phyloP scores from a whole-genome alignment of 805 yeast species.

The Kodamaea neixiangensis region DNA sequence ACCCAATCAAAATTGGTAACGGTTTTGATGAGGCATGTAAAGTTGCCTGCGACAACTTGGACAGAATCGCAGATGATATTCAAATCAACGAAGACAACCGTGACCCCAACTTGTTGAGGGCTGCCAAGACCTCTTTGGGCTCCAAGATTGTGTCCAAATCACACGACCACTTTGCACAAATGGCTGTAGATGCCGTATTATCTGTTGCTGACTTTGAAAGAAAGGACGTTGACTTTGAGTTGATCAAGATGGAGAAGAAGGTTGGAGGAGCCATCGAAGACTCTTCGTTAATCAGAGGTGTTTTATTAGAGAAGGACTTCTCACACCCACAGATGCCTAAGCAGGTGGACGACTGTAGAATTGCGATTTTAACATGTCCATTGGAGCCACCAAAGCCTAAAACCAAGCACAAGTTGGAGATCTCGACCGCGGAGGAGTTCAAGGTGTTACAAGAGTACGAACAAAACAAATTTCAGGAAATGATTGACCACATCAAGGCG shows the following conservation, averaged over 20 bases:
- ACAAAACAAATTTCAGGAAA: constrained; percentile 83
- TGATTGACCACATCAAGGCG: constrained; percentile 83
- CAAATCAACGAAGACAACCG: constrained; percentile 48
- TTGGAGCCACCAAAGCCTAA: constrained; percentile 99
- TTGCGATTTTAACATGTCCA: constrained; percentile 96
- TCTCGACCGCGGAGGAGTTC: constrained; percentile 91
- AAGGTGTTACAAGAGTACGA: constrained; percentile 88
- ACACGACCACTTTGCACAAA: constrained; percentile 90
- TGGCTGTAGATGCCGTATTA: constrained; percentile 96
- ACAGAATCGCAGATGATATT: constrained; percentile 70
- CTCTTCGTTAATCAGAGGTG: constrained; percentile 84
- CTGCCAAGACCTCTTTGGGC: constrained; percentile 93
- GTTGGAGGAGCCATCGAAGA: constrained; percentile 93
- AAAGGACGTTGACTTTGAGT: constrained; percentile 94
- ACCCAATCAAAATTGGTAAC: constrained; percentile 94
- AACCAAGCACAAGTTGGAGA: constrained; percentile 95
- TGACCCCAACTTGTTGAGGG: constrained; percentile 70
- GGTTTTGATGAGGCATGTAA: constrained; percentile 98
- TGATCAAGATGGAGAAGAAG: constrained; percentile 92
- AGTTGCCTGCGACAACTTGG: constrained; percentile 78
- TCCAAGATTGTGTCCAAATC: constrained; percentile 93
- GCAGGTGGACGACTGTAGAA: constrained; percentile 69
- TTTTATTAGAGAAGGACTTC: constrained; percentile 91
- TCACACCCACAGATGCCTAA: constrained; percentile 99
- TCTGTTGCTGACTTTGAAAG: constrained; percentile 90